Conservation (phyloP, 1,139 yeast genomes). For the Yamadazyma kanchanaburiensis region DNA sequence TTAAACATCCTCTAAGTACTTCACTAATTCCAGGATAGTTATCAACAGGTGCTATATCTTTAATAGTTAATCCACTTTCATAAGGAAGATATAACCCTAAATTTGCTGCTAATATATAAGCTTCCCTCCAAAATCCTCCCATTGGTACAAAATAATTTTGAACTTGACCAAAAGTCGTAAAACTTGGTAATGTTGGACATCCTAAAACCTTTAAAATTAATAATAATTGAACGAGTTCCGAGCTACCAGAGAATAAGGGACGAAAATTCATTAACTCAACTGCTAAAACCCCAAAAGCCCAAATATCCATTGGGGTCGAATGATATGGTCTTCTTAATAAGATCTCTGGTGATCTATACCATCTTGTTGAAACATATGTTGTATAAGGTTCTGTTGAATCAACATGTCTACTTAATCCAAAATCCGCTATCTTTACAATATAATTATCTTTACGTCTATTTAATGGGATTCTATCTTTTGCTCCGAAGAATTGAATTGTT, state of each 20-base stretch:
- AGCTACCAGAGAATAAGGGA: constrained; percentile 82
- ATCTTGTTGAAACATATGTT: constrained; percentile 86
- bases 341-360: constrained; percentile 96
- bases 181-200: constrained; percentile 43
- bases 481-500: constrained; percentile 49
- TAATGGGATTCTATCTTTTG: constrained; percentile 38
- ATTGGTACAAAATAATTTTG: constrained; percentile 33
- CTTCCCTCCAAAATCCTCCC: constrained; percentile 72
- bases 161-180: constrained; percentile 4
- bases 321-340: constrained; percentile 64
- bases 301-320: constrained; percentile 78
- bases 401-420: constrained; percentile 77
- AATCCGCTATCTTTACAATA: constrained; percentile 83
- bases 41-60: constrained; percentile 24
- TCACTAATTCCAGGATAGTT: constrained; percentile 42
- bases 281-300: constrained; percentile 93
- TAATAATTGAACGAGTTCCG: constrained; percentile 75
- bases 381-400: constrained; percentile 57
- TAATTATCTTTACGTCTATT: constrained; percentile 43
- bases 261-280: constrained; percentile 71
- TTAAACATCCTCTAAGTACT: constrained; percentile 54
- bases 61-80: constrained; percentile 24
- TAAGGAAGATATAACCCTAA: constrained; percentile 55
- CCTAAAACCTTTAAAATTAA: constrained; percentile 68
- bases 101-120: constrained; percentile 43